Evolutionary conservation across 140 eudicot genomes (phyloP).

Genomic region (Ambrosia hybrid): DNA sequence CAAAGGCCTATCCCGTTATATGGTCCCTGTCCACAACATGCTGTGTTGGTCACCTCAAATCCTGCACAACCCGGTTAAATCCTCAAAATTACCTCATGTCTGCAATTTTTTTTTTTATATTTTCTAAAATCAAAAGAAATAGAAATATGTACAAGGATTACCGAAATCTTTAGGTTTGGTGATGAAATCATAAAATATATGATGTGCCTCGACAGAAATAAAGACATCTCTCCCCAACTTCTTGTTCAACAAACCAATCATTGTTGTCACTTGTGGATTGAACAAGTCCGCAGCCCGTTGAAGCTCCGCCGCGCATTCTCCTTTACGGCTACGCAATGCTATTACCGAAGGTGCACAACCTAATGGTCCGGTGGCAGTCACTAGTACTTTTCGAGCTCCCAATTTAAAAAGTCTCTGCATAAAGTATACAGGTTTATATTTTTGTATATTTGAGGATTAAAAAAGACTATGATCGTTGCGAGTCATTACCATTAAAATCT

Average conservation of each 20-base stretch:
- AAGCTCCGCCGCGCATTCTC: conserved; percentile 42
- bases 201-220: conserved; percentile 36
- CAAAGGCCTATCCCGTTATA: conserved; percentile 43
- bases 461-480: background rate
- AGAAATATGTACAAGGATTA: conserved; percentile 8
- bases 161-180: conserved; percentile 47
- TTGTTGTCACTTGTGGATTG: conserved; percentile 41
- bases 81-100: background rate
- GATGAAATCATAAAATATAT: conserved; percentile 44
- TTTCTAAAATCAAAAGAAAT: background rate
- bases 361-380: conserved; percentile 58
- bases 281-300: conserved; percentile 44
- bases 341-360: conserved; percentile 59
- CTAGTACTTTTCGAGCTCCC: conserved; percentile 58
- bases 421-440: background rate
- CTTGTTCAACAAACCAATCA: conserved; percentile 35
- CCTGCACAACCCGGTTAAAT: conserved; percentile 25
- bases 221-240: conserved; percentile 41
- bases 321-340: conserved; percentile 42
- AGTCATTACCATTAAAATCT: conserved; percentile 37
- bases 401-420: conserved; percentile 48
- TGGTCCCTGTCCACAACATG: conserved; percentile 49
- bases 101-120: background rate
- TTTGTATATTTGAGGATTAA: background rate
- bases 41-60: conserved; percentile 28